Evolutionary conservation across 441 rosid genomes (phyloP), one percentile per base, ranked within the genome.

Genomic region (Populus hybrid): DNA sequence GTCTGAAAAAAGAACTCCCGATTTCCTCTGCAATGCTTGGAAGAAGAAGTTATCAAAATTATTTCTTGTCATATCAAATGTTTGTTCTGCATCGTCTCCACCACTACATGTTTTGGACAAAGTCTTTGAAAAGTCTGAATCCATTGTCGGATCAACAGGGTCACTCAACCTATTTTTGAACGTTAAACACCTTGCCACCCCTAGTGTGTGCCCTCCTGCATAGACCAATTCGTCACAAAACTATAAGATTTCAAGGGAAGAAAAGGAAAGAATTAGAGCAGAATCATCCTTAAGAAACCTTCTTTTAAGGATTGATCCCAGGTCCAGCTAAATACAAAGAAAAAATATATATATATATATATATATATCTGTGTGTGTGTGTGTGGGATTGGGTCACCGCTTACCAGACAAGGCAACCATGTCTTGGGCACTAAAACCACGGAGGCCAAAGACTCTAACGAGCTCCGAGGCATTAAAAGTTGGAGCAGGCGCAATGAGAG

Each of bases 361-460:
- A 26, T 26, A 26, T 26, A 26, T 26, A 26, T 26, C 1, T 26
- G 1, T 26, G 0, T 26, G 1, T 24, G 1, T 24, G 1, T 24
- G 24, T 24, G 1, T 24, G 57, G 36, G 57, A 28, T 67, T 28
- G 18, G 70, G 3, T 3, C 32, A 5, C n/a, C 23, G 64, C 61
- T 46, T 77, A 89, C 99, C 99, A 0, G 98, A 94, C 75, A 95
- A 86, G 75, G 93, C 97, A 75, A 95, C 99, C 91, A 95, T 85
- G 40, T 94, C 98, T 75, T 85, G 93, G 23, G 88, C 86, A 76
- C 82, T 85, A 80, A 95, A 87, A 65, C 97, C 98, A 63, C 82
- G 97, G 77, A 84, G 91, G 1, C 92, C 93, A 77, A 94, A 95
- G 61, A 79, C 79, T 11, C 82, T 82, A 71, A 91, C 84, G 70